A percentile compares a stretch with the other conserved stretches of the same genome.
Evolutionary conservation across 768 basidiomycete genomes (phyloP).

Genomic region (Mycena crocata): DNA sequence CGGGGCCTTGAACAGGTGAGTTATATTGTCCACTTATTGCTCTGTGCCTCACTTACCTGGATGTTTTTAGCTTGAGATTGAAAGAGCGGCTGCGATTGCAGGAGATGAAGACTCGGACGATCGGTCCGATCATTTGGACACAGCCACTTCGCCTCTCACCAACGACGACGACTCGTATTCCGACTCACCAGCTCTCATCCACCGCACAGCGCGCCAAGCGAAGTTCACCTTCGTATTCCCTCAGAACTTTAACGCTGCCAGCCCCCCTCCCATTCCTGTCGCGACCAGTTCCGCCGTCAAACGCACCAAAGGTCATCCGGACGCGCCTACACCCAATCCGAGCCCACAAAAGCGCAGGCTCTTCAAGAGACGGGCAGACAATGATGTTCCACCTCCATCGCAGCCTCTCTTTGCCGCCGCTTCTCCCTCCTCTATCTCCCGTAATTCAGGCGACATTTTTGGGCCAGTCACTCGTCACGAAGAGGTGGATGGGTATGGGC

Average conservation of each 20-base stretch:
- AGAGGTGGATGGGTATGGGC: not conserved
- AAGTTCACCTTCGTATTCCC: slow-evolving; percentile 2
- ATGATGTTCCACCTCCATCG: not conserved
- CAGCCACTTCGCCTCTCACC: not conserved
- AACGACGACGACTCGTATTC: slow-evolving; percentile 10
- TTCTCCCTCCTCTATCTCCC: not conserved
- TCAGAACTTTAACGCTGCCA: not conserved
- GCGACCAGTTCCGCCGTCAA: not conserved
- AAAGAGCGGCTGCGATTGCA: not conserved
- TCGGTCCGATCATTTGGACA: slow-evolving; percentile 7
- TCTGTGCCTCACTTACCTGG: not conserved
- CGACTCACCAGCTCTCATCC: not conserved
- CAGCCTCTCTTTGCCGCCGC: not conserved
- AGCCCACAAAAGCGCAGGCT: slow-evolving; percentile 8
- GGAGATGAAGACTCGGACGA: slow-evolving; percentile 19
- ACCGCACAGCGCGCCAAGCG: not conserved
- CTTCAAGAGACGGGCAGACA: slow-evolving; percentile 1
- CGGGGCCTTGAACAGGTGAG: slow-evolving; percentile 13
- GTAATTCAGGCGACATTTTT: not conserved
- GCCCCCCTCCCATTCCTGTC: not conserved
- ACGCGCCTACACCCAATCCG: slow-evolving; percentile 1
- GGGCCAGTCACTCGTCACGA: not conserved
- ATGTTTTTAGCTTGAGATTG: slow-evolving; percentile 4
- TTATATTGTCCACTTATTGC: not conserved
- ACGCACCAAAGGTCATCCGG: not conserved